These are phyloP conservation scores for Nakazawaea wyomingensis DNA, from an alignment of 805 yeast species.

Conservation along the genomic window DNA sequence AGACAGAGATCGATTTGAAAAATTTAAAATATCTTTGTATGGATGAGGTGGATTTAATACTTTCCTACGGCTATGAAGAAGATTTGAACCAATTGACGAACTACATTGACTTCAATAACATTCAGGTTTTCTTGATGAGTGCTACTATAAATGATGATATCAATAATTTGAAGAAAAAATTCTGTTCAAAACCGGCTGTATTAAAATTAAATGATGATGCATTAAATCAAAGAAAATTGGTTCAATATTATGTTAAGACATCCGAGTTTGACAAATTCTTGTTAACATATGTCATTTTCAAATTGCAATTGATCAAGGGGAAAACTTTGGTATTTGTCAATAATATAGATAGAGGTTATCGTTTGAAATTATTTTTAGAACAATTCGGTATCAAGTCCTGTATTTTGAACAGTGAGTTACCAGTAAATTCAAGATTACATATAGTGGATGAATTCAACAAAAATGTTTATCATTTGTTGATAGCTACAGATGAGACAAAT, in stretches of 20 bases:
- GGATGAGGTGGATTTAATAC: conserved; percentile 91
- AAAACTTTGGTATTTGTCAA: conserved; percentile 89
- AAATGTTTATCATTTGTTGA: conserved; percentile 76
- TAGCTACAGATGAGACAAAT: conserved; percentile 90
- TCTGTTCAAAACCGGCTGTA: conserved; percentile 80
- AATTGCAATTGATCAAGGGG: conserved; percentile 82
- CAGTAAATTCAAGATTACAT: conserved; percentile 87
- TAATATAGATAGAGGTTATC: conserved; percentile 91
- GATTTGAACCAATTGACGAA: conserved; percentile 67
- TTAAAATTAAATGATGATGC: conserved; percentile 67
- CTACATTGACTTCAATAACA: conserved; percentile 60
- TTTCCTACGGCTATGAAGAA: conserved; percentile 86
- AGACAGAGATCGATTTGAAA: conserved; percentile 45
- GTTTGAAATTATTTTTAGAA: conserved; percentile 83
- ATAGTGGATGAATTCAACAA: conserved; percentile 94
- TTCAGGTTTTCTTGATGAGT: conserved; percentile 92
- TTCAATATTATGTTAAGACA: conserved; percentile 83
- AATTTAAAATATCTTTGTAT: conserved; percentile 69
- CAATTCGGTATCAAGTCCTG: conserved; percentile 91
- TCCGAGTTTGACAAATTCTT: conserved; percentile 89
- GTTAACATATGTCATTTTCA: conserved; percentile 86
- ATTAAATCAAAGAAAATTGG: conserved; percentile 49
- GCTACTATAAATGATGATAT: conserved; percentile 91
- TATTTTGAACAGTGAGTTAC: conserved; percentile 87
- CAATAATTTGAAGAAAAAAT: conserved; percentile 64